A percentile compares a stretch with the other conserved stretches of the same genome.
phyloP scores from a whole-genome alignment of 345 rosid genomes.

The Clarkia xantiana region DNA sequence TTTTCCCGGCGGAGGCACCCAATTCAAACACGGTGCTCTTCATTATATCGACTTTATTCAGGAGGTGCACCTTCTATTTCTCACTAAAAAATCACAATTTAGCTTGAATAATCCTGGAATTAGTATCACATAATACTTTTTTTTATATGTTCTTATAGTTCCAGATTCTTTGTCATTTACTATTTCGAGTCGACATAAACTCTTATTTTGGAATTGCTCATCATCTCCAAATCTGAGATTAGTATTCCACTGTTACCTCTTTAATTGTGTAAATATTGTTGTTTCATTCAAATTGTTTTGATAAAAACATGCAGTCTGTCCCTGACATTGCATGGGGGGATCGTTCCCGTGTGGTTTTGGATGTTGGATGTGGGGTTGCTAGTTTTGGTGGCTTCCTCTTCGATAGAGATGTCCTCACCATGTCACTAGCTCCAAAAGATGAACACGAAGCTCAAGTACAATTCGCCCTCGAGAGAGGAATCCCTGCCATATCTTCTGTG shows the following conservation, averaged over 20 bases:
- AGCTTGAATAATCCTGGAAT: too few species aligned
- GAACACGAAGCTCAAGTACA: slow-evolving; percentile 99
- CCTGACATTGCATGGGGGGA: slow-evolving; percentile 79
- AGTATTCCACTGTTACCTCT: too few species aligned
- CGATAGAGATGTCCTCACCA: slow-evolving; percentile 67
- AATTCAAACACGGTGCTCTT: slow-evolving; percentile 83
- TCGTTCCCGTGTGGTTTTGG: slow-evolving; percentile 67
- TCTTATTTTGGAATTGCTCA: too few species aligned
- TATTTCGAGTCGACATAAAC: too few species aligned
- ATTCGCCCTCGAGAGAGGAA: slow-evolving; percentile 96
- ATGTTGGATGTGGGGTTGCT: slow-evolving; percentile 99
- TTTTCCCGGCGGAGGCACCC: slow-evolving; percentile 98
- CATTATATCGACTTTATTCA: slow-evolving; percentile 88
- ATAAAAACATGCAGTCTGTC: slow-evolving; percentile 46
- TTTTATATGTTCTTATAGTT: too few species aligned
- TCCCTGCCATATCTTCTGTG: slow-evolving; percentile 92
- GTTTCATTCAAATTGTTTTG: not conserved
- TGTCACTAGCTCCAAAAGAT: slow-evolving; percentile 98
- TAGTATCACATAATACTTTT: too few species aligned
- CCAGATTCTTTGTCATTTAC: too few species aligned
- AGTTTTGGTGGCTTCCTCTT: slow-evolving; percentile 95
- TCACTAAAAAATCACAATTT: not conserved
- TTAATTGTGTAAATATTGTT: too few species aligned
- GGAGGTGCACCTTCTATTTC: slow-evolving; percentile 27
- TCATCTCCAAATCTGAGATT: too few species aligned